Base-by-base conservation (phyloP, 257 asterid species). In the Solanum lycopersicoides region DNA sequence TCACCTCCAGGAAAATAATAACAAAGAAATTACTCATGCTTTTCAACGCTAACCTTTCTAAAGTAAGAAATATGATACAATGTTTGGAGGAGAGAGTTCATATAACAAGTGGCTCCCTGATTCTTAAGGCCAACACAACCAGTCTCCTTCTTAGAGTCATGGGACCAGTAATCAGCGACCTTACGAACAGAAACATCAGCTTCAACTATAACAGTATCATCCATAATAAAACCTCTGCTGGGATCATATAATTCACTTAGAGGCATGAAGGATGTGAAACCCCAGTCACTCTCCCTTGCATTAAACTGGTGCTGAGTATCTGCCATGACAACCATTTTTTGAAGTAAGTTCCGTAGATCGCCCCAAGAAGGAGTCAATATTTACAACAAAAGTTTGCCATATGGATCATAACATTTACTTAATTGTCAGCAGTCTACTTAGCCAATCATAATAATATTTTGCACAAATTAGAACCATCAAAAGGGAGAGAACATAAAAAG, bases 271-370 rank as follows among this genome's bases (percentile, higher is more conserved):
- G 96, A 92, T 41, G 95, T 94, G 90, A 94, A 93, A 86, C 94
- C 96, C 96, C 96, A 94, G 90, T 94, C 95, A 83, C 94, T 94
- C 92, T 93, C 96, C 89, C 96, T 91, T 88, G 89, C 94, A 88
- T 91, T 92, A 90, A 94, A 94, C 88, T 94, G 95, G 89, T 94
- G 96, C 30, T 93, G 95, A 77, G 95, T 94, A 90, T 93, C 96
- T 94, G 93, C 85, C 76, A 87, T 69, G 45, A 68, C 11, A 41
- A 84, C 28, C 60, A 39, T 18, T n/a, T 56, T 77, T 53, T 15
- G 65, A 39, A 28, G 39, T 21, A n/a, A 77, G 65, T 63, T 77
- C 60, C 84, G 25, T 59, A 35, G 20, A 56, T 68, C 16, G 50
- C 59, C 59, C 77, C 83, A 86, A 86, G 85, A 50, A 34, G 83